Base-by-base conservation (phyloP, 352 stramenopile species). In the Phytophthora lateralis region DNA sequence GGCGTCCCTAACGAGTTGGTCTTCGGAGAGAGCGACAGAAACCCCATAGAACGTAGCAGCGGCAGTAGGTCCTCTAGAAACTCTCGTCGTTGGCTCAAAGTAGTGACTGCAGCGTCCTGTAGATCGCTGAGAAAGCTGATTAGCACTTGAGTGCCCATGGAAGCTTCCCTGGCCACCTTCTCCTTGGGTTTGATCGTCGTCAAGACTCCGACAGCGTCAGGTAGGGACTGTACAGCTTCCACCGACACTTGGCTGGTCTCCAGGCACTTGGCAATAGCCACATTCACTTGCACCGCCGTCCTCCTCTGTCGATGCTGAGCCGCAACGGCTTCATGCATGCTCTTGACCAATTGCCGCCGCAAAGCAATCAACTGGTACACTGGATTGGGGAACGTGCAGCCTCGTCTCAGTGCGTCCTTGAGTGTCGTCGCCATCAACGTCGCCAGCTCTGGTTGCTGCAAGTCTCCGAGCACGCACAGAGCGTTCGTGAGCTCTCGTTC, bases 341-440 rank as follows among this genome's bases (percentile, higher is more conserved):
- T 82, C 0, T 74, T 69, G 32, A 94, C 61, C 44, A 94, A 82
- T 27, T 86, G 71, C 0, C 72, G 64, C 1, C 78, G 66, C 24
- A 92, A 61, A 20, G 69, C 66, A 4, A 91, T 69, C 6, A 90
- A 55, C 7, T 82, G 73, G 20, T 81, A 84, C 10, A 89, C 64
- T 37, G 85, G 71, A 60, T 93, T 82, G 0, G 74, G 59, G 26
- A 90, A 81, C 17, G 55, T 47, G 26, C 78, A 89, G 1, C 66
- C 26, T 2, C 59, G 61, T 17, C 61, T 45, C 18, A 94, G 63
- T 12, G 71, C 55, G 6, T 81, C 65, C 6, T 82, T 73, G 1
- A 94, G 61, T n/a, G 84, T 74, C 12, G 63, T 63, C 3, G 77
- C 59, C 60, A 91, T 76, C 9, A 89, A 41, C 24, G 66, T 66